Evolutionary conservation across 1,139 yeast genomes (phyloP), one percentile per base, ranked within the genome.

Genomic region (Diutina mesorugosa): DNA sequence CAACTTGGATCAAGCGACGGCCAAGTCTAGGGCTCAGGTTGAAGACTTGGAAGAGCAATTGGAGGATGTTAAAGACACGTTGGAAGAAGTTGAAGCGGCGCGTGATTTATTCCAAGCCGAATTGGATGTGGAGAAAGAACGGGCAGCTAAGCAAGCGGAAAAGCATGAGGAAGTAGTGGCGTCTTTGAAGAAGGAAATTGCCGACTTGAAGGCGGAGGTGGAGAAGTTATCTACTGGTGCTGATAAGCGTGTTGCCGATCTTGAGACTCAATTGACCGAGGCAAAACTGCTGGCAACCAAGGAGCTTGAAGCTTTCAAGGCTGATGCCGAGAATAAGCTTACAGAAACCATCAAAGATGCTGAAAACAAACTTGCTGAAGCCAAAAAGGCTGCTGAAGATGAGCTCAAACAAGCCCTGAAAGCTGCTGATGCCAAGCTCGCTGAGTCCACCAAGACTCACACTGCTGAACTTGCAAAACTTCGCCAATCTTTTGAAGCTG

Each of bases 171-270:
- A 26, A 12, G 51, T 16, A 32, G 26, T 28, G 51, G 32, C 16
- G 9, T 6, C 29, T 5, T 8, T 61, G 69, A 47, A 73, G 57
- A 54, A 56, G 2, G 57, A 59, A 2, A 56, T 69, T 9, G 45
- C 58, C 2, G 57, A 58, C 1, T 56, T 63, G 5, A 63, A 64
- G 45, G 30, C 55, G 2, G 59, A 57, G 3, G 60, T 60, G 30
- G 56, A 51, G 21, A 61, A 62, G 41, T 4, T 59, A 14, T 45
- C 56, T 3, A 54, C 52, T 3, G 46, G 59, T 16, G 50, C 16
- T 29, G 59, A 28, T 32, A 54, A 2, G 55, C 55, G 7, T 21
- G 16, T 6, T 29, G 21, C n/a, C 53, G 50, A 26, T 8, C 41
- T n/a, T 57, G 38, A 35, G 55, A 51, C 29, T 38, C 45, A 45